Conservation (phyloP, 2,329 filamentous ascomycete genomes). For the Trichoderma atrobrunneum region DNA sequence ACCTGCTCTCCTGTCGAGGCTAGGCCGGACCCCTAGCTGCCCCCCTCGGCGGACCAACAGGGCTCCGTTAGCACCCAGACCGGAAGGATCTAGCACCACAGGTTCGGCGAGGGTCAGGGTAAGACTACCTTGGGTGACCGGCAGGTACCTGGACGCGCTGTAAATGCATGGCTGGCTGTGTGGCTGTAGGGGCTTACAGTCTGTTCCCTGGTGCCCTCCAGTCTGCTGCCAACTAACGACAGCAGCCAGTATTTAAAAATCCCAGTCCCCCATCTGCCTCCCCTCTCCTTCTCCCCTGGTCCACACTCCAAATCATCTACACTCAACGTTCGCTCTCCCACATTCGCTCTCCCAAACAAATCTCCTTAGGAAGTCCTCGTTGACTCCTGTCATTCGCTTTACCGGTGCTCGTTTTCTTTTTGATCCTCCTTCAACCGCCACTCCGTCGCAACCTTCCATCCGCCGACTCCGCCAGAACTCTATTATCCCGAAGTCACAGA, state of each 20-base stretch:
- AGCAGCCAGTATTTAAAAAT: conserved; percentile 31
- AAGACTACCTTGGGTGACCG: conserved; percentile 9
- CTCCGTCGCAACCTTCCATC: conserved; percentile 17
- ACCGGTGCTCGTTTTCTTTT: conserved; percentile 51
- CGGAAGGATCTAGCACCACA: conserved; percentile 14
- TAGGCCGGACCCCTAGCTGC: conserved; percentile 3
- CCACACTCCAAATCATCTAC: conserved; percentile 26
- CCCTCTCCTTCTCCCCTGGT: conserved; percentile 28
- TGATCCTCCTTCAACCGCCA: conserved; percentile 39
- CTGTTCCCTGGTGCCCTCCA: neutral
- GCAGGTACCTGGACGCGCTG: neutral
- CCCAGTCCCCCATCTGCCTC: conserved; percentile 22
- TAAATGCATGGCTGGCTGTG: neutral
- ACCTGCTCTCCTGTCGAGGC: conserved; percentile 13
- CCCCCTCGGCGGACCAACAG: conserved; percentile 2
- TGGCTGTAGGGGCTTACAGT: neutral
- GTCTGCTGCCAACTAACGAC: neutral
- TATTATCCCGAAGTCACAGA: conserved; percentile 1
- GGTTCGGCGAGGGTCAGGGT: conserved; percentile 10
- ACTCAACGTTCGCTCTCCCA: conserved; percentile 32
- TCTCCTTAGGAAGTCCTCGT: conserved; percentile 66
- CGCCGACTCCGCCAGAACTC: conserved; percentile 11
- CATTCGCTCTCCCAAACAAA: conserved; percentile 45
- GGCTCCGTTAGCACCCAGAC: conserved; percentile 9
- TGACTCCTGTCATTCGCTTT: conserved; percentile 74